phyloP scores from a whole-genome alignment of 108 stramenopile genomes.

The Conticribra weissflogii region DNA sequence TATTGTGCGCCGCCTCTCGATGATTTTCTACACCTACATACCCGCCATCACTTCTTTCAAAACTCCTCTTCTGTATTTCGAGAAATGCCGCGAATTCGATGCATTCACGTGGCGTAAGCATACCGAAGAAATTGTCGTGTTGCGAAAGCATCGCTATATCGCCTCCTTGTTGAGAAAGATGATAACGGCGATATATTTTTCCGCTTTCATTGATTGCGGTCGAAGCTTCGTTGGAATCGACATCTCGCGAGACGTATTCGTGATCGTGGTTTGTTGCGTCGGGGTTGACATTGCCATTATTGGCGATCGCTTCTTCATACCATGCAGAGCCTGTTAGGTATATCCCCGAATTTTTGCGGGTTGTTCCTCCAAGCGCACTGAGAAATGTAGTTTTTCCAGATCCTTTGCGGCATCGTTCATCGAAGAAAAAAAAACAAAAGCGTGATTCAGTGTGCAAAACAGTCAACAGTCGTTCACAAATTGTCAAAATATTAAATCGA shows the following conservation, averaged over 20 bases:
- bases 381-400: conserved; percentile 73
- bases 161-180: conserved; percentile 52
- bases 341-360: conserved; percentile 18
- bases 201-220: neutral
- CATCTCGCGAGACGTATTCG: too few species aligned
- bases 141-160: conserved; percentile 84
- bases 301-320: conserved; percentile 34
- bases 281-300: too few species aligned
- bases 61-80: conserved; percentile 52
- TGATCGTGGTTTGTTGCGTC: too few species aligned
- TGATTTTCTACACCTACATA: too few species aligned
- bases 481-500: neutral
- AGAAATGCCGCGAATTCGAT: conserved; percentile 77
- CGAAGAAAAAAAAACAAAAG: neutral
- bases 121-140: conserved; percentile 77
- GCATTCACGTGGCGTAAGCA: conserved; percentile 84
- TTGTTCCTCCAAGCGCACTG: conserved; percentile 48
- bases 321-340: conserved; percentile 44
- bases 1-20: conserved; percentile 41
- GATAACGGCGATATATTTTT: neutral
- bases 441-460: neutral
- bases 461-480: neutral
- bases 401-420: conserved; percentile 14
- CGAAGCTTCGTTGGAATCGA: neutral
- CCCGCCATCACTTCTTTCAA: too few species aligned